Conservation (phyloP, 2,329 filamentous ascomycete genomes). For the Calonectria multiphialidica region DNA sequence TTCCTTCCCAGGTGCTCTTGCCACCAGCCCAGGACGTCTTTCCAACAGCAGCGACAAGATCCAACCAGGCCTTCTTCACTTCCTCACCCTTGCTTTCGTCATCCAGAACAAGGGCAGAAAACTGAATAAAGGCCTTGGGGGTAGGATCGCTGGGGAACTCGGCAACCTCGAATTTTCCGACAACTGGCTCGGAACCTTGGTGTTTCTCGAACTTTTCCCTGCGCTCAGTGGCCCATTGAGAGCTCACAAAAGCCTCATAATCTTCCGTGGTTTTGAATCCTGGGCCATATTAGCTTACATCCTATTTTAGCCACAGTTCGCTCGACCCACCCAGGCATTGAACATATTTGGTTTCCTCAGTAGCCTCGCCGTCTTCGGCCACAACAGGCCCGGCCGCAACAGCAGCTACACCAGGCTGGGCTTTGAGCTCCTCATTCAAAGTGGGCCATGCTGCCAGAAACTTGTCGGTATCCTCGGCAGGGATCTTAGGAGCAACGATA, state of each 20-base stretch:
- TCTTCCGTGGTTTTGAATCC: constrained; percentile 18
- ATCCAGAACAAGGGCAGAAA: constrained; percentile 11
- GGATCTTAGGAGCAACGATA: constrained; percentile 14
- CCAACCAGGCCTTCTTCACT: constrained; percentile 7
- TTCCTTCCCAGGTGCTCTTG: constrained; percentile 5
- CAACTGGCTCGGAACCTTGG: background rate
- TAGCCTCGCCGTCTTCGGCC: constrained; percentile 10
- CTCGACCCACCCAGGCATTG: constrained; percentile 14
- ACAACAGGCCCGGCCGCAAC: constrained; percentile 13
- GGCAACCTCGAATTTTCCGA: constrained; percentile 11
- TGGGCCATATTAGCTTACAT: background rate
- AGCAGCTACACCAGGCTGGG: constrained; percentile 20
- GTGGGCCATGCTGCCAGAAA: constrained; percentile 21
- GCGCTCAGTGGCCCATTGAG: constrained; percentile 11
- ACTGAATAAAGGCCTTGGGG: constrained; percentile 10
- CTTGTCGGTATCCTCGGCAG: constrained; percentile 15
- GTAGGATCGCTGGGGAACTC: background rate
- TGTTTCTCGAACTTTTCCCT: background rate
- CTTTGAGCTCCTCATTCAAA: constrained; percentile 15
- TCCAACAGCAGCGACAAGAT: constrained; percentile 8
- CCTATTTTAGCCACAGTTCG: no score
- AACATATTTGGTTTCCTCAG: constrained; percentile 20
- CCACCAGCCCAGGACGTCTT: constrained; percentile 13
- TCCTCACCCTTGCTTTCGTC: background rate
- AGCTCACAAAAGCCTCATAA: constrained; percentile 2